phyloP scores from a whole-genome alignment of 352 stramenopile species.

The Paralagenidium karlingii region DNA sequence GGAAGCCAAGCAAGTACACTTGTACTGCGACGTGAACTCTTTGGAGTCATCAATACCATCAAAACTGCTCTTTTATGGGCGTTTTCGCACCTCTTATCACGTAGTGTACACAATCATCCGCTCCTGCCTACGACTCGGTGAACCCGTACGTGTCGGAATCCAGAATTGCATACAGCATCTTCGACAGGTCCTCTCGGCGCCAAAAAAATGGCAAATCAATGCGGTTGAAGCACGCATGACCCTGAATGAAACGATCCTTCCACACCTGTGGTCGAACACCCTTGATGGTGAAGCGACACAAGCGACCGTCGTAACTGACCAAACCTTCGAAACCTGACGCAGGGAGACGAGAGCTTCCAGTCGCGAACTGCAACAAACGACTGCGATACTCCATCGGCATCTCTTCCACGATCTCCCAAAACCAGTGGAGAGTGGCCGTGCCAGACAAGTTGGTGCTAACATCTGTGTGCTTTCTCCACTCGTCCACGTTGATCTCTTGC shows the following conservation, averaged over 20 bases:
- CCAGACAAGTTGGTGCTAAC: slow-evolving; percentile 20
- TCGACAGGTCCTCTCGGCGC: slow-evolving; percentile 41
- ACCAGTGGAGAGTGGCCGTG: slow-evolving; percentile 20
- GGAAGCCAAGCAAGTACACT: too few species aligned
- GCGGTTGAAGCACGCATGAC: slow-evolving; percentile 75
- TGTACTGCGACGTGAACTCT: too few species aligned
- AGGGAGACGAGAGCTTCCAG: slow-evolving; percentile 64
- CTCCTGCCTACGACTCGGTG: slow-evolving; percentile 7
- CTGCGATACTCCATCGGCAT: slow-evolving; percentile 66
- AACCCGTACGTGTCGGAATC: slow-evolving; percentile 12
- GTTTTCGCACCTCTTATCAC: too few species aligned
- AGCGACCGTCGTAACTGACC: slow-evolving; percentile 64
- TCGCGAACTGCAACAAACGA: slow-evolving; percentile 72
- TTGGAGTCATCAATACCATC: too few species aligned
- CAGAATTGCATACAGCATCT: slow-evolving; percentile 12
- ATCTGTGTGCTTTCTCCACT: slow-evolving; percentile 85
- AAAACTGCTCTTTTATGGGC: too few species aligned
- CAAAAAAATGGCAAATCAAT: slow-evolving; percentile 68
- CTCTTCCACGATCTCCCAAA: slow-evolving; percentile 38
- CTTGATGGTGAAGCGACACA: slow-evolving; percentile 60
- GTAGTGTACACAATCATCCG: too few species aligned
- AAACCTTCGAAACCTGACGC: slow-evolving; percentile 74
- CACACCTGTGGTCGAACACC: slow-evolving; percentile 57
- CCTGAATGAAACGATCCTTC: slow-evolving; percentile 53
- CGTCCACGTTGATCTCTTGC: slow-evolving; percentile 87